Percentiles rank a stretch among this genome's conserved stretches.
Conservation (phyloP, 2,329 filamentous ascomycete species). For the Pestalotiopsis sp. region DNA sequence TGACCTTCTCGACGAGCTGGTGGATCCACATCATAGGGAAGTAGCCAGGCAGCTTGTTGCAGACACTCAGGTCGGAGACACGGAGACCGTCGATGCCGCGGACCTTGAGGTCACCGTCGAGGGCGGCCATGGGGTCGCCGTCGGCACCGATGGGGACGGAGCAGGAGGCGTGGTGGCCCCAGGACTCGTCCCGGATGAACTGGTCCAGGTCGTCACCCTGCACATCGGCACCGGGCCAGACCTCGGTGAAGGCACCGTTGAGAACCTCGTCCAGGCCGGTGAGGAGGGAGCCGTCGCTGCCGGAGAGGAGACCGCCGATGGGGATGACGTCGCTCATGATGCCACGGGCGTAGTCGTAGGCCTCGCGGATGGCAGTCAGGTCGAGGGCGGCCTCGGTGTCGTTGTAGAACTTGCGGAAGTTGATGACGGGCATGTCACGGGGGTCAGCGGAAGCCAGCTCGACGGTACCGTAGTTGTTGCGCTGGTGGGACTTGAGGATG, state of each 20-base stretch:
- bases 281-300: slow-evolving; percentile 19
- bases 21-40: slow-evolving; percentile 53
- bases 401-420: slow-evolving; percentile 56
- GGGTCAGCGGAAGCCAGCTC: slow-evolving; percentile 59
- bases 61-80: slow-evolving; percentile 63
- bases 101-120: slow-evolving; percentile 59
- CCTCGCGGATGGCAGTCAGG: slow-evolving; percentile 51
- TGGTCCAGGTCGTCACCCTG: slow-evolving; percentile 46
- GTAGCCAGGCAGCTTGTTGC: slow-evolving; percentile 51
- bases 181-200: slow-evolving; percentile 51
- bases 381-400: slow-evolving; percentile 46
- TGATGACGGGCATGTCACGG: slow-evolving; percentile 60
- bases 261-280: slow-evolving; percentile 23
- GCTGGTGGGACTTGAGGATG: slow-evolving; percentile 60
- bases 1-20: slow-evolving; percentile 62
- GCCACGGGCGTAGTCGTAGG: slow-evolving; percentile 36
- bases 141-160: slow-evolving; percentile 58
- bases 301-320: slow-evolving; percentile 6
- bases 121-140: slow-evolving; percentile 53
- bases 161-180: slow-evolving; percentile 61
- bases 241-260: slow-evolving; percentile 44
- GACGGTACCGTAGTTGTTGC: slow-evolving; percentile 60
- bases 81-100: slow-evolving; percentile 54
- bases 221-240: slow-evolving; percentile 43
- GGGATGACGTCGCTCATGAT: slow-evolving; percentile 37